Conservation (phyloP, 2,329 filamentous ascomycete species). For the Fusarium ramigenum region DNA sequence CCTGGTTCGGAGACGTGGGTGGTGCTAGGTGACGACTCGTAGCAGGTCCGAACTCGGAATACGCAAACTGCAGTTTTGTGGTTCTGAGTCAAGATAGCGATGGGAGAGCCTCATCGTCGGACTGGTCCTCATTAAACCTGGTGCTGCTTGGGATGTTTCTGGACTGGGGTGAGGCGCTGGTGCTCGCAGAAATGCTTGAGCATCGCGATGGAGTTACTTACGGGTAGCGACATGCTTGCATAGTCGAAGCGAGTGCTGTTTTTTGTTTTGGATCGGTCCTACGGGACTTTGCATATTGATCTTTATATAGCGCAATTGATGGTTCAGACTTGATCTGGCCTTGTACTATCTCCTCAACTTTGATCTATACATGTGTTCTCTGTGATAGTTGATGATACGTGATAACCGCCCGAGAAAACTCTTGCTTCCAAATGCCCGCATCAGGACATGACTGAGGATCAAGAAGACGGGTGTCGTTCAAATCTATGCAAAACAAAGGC, state of each 20-base stretch:
- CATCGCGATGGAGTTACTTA: constrained; percentile 26
- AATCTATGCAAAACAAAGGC: no score
- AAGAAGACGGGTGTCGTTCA: no score
- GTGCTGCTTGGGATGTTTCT: constrained; percentile 17
- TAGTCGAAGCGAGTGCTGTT: constrained; percentile 31
- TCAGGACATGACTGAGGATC: no score
- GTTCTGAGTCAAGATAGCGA: constrained; percentile 40
- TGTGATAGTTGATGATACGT: neutral
- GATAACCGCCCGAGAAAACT: no score
- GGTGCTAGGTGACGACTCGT: constrained; percentile 57
- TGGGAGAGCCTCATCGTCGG: constrained; percentile 47
- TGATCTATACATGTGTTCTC: accelerated
- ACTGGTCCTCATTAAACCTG: constrained; percentile 51
- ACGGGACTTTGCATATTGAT: neutral
- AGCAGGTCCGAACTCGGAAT: constrained; percentile 53
- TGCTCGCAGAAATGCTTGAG: constrained; percentile 44
- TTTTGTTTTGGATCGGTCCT: constrained; percentile 8
- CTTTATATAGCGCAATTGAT: constrained; percentile 16
- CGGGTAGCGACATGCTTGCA: constrained; percentile 29
- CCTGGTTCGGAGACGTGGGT: constrained; percentile 52
- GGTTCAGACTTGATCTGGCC: neutral
- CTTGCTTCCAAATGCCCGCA: no score
- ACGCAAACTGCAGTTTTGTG: constrained; percentile 39
- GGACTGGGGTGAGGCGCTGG: constrained; percentile 26
- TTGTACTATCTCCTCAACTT: neutral